phyloP scores from a whole-genome alignment of 768 basidiomycete species.

The Grammothele lineata region DNA sequence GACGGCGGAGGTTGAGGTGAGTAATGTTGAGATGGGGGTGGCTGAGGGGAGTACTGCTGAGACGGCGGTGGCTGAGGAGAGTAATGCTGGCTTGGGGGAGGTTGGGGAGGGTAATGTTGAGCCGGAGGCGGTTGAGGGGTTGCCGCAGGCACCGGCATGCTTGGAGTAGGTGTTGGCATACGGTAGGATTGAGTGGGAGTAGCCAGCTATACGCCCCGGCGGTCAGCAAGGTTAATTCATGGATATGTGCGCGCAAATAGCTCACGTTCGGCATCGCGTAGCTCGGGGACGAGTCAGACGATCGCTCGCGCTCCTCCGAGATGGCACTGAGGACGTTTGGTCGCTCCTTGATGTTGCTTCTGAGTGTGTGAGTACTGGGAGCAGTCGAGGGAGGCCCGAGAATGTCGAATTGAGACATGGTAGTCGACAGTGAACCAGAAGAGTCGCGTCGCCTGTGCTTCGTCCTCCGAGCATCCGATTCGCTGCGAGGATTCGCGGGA shows the following conservation, averaged over 20 bases:
- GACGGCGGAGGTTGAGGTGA: no score
- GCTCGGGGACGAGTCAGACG: constrained; percentile 15
- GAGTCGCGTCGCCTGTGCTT: constrained; percentile 40
- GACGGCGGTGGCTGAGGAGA: no score
- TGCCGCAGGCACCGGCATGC: constrained; percentile 6
- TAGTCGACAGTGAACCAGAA: constrained; percentile 49
- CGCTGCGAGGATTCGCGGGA: constrained; percentile 15
- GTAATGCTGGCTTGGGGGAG: no score
- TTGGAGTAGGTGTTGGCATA: constrained; percentile 11
- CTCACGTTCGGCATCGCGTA: constrained; percentile 10
- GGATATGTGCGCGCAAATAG: not conserved
- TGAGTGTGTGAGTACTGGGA: constrained; percentile 1
- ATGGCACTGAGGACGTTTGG: constrained; percentile 48
- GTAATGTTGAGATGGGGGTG: no score
- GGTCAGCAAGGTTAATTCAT: not conserved
- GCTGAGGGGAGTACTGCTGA: no score
- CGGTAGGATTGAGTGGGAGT: constrained; percentile 11
- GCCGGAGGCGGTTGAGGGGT: constrained; percentile 3
- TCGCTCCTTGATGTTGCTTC: constrained; percentile 24
- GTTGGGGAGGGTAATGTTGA: constrained; percentile 3
- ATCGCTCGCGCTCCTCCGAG: constrained; percentile 28
- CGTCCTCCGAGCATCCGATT: constrained; percentile 23
- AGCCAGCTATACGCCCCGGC: not conserved
- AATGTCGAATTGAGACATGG: constrained; percentile 51
- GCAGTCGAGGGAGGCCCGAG: constrained; percentile 38